Evolutionary conservation across 192 early-diverging fungal species (phyloP).

Genomic region (Coemansia sp.): DNA sequence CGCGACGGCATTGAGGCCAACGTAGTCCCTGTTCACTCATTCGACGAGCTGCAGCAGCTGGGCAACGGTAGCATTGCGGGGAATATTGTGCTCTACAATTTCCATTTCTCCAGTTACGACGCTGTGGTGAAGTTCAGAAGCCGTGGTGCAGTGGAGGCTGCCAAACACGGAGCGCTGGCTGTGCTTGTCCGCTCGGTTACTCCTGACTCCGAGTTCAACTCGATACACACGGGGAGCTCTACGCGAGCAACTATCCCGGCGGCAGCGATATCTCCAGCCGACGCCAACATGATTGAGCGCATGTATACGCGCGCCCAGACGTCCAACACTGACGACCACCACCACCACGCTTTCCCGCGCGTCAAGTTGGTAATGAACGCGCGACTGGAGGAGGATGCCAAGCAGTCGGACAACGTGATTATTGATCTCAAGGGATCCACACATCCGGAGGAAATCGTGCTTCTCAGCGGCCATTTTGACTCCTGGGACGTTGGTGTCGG

Average conservation of each 20-base stretch:
- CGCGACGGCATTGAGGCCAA: conserved; percentile 52
- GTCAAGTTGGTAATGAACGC: conserved; percentile 58
- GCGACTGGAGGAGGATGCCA: conserved; percentile 32
- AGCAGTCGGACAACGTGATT: conserved; percentile 59
- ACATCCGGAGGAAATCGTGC: conserved; percentile 56
- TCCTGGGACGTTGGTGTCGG: conserved; percentile 62
- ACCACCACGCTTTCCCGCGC: conserved; percentile 49
- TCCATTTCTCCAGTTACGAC: conserved; percentile 37
- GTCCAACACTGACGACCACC: conserved; percentile 8
- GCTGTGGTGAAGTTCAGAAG: conserved; percentile 21
- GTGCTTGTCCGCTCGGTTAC: conserved; percentile 59
- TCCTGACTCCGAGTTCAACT: conserved; percentile 51
- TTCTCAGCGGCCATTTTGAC: conserved; percentile 64
- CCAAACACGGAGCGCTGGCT: conserved; percentile 57
- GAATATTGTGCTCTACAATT: conserved; percentile 60
- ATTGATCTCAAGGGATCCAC: conserved; percentile 60
- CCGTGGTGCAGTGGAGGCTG: conserved; percentile 37
- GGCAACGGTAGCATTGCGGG: conserved; percentile 49
- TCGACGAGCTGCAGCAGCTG: conserved; percentile 53
- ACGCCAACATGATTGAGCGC: conserved; percentile 60
- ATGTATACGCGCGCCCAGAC: conserved; percentile 46
- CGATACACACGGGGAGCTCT: conserved; percentile 62
- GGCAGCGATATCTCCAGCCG: conserved; percentile 59
- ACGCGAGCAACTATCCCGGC: conserved; percentile 57
- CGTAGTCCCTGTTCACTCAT: conserved; percentile 57